Conservation (phyloP, 371 early-diverging fungal genomes). For the Syncephalis plumigaleata region DNA sequence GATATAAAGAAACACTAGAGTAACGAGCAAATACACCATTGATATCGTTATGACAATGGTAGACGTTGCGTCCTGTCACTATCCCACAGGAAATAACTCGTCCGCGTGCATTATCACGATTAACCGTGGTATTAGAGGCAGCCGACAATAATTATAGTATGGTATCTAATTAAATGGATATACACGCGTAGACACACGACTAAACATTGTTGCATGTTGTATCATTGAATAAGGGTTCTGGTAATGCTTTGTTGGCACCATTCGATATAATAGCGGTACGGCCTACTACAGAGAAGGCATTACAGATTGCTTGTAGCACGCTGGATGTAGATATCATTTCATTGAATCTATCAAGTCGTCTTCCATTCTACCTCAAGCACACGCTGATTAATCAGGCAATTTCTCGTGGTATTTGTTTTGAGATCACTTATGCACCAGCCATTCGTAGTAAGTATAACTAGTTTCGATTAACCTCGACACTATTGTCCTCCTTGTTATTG, state of each 20-base stretch:
- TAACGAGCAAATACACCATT: neutral
- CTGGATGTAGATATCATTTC: constrained; percentile 80
- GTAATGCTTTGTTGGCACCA: constrained; percentile 20
- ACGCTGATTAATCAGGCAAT: constrained; percentile 49
- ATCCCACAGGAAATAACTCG: constrained; percentile 13
- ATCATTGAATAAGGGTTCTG: neutral
- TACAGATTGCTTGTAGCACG: constrained; percentile 56
- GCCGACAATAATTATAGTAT: constrained; percentile 38
- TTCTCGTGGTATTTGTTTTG: constrained; percentile 67
- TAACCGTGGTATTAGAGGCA: constrained; percentile 42
- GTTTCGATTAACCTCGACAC: neutral
- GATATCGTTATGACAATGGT: too few species aligned
- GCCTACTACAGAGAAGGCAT: constrained; percentile 57
- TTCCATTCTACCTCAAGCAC: constrained; percentile 55
- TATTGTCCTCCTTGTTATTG: too few species aligned
- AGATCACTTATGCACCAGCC: constrained; percentile 62
- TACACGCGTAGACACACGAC: too few species aligned
- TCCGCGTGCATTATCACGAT: constrained; percentile 34
- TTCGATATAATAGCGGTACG: constrained; percentile 76
- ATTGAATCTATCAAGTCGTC: constrained; percentile 52
- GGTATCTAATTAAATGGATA: constrained; percentile 20
- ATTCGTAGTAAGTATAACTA: constrained; percentile 30
- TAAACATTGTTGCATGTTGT: too few species aligned
- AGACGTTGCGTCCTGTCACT: constrained; percentile 25
- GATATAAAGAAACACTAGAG: neutral